phyloP scores from a whole-genome alignment of 2,329 filamentous ascomycete genomes.

The Eutypella sp. region DNA sequence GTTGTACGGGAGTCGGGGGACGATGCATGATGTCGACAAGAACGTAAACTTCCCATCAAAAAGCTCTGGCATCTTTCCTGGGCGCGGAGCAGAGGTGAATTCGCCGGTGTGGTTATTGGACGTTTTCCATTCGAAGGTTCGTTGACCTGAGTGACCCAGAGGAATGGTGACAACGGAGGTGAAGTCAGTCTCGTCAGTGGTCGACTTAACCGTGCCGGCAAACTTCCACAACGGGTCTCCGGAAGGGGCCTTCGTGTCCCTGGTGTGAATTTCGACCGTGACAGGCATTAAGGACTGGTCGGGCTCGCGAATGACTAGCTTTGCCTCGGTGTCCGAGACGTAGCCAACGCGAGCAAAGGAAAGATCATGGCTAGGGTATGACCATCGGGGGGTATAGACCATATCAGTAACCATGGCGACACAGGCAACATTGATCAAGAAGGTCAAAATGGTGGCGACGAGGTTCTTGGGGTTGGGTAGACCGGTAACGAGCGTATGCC shows the following conservation, averaged over 20 bases:
- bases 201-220: slow-evolving; percentile 58
- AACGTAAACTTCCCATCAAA: slow-evolving; percentile 77
- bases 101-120: slow-evolving; percentile 83
- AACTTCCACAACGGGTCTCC: slow-evolving; percentile 61
- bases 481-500: slow-evolving; percentile 69
- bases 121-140: slow-evolving; percentile 74
- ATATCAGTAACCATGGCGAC: slow-evolving; percentile 71
- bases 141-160: slow-evolving; percentile 60
- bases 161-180: slow-evolving; percentile 67
- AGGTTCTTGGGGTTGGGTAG: slow-evolving; percentile 68
- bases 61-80: slow-evolving; percentile 57
- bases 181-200: slow-evolving; percentile 76
- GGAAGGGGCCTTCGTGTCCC: slow-evolving; percentile 44
- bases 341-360: slow-evolving; percentile 86
- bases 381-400: slow-evolving; percentile 65
- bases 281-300: slow-evolving; percentile 69
- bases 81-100: slow-evolving; percentile 71
- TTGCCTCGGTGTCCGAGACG: slow-evolving; percentile 75
- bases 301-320: slow-evolving; percentile 79
- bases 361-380: slow-evolving; percentile 67
- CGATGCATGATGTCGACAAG: slow-evolving; percentile 86
- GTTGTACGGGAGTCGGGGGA: slow-evolving; percentile 84
- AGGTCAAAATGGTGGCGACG: slow-evolving; percentile 60
- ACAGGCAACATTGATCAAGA: slow-evolving; percentile 66
- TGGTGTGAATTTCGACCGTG: slow-evolving; percentile 60